Conservation (phyloP, 257 asterid genomes). For the Solanum appendiculatum region DNA sequence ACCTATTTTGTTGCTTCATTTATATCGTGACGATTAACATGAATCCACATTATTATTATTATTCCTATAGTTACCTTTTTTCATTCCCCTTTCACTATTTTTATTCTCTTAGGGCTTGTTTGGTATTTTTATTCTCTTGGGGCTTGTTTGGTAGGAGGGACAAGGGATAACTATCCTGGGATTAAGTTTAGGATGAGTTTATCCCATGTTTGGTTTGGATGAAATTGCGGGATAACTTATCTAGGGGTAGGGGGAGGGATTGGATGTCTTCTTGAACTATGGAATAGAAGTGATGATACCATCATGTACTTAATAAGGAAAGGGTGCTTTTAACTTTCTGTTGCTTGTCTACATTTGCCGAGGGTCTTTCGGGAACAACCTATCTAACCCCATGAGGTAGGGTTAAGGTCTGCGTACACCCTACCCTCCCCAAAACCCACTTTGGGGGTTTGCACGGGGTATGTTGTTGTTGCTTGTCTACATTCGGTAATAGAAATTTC, state of each 20-base stretch:
- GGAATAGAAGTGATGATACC: neutral
- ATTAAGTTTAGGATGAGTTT: neutral
- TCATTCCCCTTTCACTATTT: neutral
- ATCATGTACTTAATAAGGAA: neutral
- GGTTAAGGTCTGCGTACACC: neutral
- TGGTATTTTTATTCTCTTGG: too few relatives aligned
- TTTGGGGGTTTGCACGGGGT: neutral
- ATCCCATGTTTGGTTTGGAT: neutral
- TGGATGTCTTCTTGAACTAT: neutral
- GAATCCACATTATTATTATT: neutral
- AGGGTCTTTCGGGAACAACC: neutral
- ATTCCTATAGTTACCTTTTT: neutral
- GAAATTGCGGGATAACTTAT: neutral
- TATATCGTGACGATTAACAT: neutral
- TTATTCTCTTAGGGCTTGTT: neutral
- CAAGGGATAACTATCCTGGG: neutral
- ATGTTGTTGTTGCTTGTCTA: neutral
- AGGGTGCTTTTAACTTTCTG: neutral
- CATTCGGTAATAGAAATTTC: neutral
- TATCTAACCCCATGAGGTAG: neutral
- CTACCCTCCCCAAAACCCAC: neutral
- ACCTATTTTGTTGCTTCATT: neutral
- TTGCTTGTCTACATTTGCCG: neutral
- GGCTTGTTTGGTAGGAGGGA: neutral
- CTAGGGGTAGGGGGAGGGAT: neutral